Conservation (phyloP, 129 eudicot genomes). For the Ambrosia trifida region DNA sequence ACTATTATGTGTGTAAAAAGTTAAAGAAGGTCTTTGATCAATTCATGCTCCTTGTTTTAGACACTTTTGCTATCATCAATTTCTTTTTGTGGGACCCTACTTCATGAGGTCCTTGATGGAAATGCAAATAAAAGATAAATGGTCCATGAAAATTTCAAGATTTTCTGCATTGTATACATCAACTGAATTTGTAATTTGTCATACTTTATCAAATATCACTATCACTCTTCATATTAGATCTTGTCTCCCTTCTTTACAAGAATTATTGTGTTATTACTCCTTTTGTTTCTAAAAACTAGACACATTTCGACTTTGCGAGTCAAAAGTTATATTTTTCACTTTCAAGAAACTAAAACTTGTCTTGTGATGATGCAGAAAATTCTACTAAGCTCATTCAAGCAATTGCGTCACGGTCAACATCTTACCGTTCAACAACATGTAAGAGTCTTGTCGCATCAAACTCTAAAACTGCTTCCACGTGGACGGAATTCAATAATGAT, state of each 20-base stretch:
- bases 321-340: neutral
- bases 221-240: neutral
- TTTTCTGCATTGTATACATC: constrained; percentile 1
- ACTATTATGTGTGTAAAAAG: constrained; percentile 1
- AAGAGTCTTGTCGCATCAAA: constrained; percentile 87
- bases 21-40: constrained; percentile 16
- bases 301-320: constrained; percentile 16
- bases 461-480: constrained; percentile 73
- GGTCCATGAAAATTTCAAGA: neutral
- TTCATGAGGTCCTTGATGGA: neutral
- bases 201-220: neutral
- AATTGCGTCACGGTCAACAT: constrained; percentile 63
- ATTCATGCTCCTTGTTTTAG: neutral
- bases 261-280: neutral
- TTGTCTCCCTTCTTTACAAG: neutral
- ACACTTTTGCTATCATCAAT: constrained; percentile 10
- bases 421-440: constrained; percentile 74
- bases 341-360: neutral
- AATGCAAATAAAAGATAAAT: neutral
- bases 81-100: constrained; percentile 19
- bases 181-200: neutral
- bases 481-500: constrained; percentile 90
- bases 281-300: neutral
- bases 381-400: constrained; percentile 87
- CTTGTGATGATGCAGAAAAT: constrained; percentile 58